A percentile compares a stretch with the other conserved stretches of the same genome.
phyloP scores from a whole-genome alignment of 306 rosid genomes.

The Cicer yamashitae region DNA sequence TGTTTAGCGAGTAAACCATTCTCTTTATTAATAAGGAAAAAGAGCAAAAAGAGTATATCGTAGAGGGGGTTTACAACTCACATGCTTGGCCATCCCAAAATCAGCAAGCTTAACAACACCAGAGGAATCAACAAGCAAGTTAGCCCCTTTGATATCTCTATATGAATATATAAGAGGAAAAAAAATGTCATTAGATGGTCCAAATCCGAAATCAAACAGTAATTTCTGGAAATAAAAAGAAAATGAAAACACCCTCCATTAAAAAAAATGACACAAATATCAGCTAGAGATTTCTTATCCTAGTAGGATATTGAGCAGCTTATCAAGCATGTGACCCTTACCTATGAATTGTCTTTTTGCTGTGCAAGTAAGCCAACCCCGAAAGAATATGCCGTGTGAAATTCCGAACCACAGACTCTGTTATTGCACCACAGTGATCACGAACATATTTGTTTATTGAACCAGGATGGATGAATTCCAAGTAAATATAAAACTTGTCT shows the following conservation, averaged over 20 bases:
- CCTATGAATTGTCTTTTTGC: conserved; percentile 92
- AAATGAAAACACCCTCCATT: conserved; percentile 7
- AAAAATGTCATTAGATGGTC: not conserved
- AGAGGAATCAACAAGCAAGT: conserved; percentile 90
- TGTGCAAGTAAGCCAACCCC: conserved; percentile 92
- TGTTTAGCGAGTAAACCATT: conserved; percentile 5
- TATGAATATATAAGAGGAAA: conserved; percentile 25
- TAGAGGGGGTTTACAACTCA: conserved; percentile 52
- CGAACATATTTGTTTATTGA: conserved; percentile 90
- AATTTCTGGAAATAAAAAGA: not conserved
- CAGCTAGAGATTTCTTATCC: conserved; percentile 20
- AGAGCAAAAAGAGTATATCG: conserved; percentile 15
- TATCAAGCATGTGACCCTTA: conserved; percentile 42
- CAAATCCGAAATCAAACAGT: not conserved
- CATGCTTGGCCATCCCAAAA: conserved; percentile 99
- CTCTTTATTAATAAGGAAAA: conserved; percentile 7
- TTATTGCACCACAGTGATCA: conserved; percentile 93
- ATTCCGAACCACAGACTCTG: conserved; percentile 89
- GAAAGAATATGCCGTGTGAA: conserved; percentile 95
- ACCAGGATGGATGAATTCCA: conserved; percentile 96
- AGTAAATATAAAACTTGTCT: conserved; percentile 80
- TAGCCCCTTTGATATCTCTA: conserved; percentile 98
- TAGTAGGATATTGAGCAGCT: conserved; percentile 23
- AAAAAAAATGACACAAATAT: conserved; percentile 17
- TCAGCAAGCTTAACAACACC: conserved; percentile 98